phyloP scores from a whole-genome alignment of 73 alveolate genomes.

The Uronychia setigera region DNA sequence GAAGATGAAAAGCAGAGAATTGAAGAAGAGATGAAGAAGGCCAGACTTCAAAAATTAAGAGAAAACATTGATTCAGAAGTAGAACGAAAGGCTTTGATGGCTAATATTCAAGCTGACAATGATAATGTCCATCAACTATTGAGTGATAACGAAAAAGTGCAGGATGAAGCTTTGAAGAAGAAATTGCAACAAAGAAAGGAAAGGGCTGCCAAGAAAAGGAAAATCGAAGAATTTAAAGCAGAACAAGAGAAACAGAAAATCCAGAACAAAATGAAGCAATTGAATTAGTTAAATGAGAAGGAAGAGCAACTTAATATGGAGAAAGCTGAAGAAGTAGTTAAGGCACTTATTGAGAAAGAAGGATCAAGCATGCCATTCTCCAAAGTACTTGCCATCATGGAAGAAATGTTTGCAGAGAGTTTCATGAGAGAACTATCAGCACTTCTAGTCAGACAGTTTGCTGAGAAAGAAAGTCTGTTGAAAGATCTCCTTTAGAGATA shows the following conservation, averaged over 20 bases:
- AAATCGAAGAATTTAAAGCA: slow-evolving; percentile 9
- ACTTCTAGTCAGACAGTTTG: slow-evolving; percentile 47
- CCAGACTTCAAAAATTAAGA: slow-evolving; percentile 24
- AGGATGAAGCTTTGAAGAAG: slow-evolving; percentile 32
- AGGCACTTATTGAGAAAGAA: slow-evolving; percentile 13
- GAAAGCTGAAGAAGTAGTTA: not conserved
- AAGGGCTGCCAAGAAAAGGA: slow-evolving; percentile 19
- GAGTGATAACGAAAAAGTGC: slow-evolving; percentile 7
- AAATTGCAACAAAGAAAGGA: slow-evolving; percentile 37
- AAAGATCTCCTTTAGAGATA: slow-evolving; percentile 37
- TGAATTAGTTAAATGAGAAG: not conserved
- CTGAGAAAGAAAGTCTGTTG: slow-evolving; percentile 48
- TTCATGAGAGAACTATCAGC: slow-evolving; percentile 24
- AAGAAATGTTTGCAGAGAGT: slow-evolving; percentile 22
- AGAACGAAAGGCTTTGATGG: slow-evolving; percentile 17
- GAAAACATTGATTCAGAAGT: slow-evolving; percentile 25
- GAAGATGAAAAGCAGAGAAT: slow-evolving; percentile 6
- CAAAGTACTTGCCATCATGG: slow-evolving; percentile 8
- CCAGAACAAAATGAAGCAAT: not conserved
- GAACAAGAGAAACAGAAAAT: slow-evolving; percentile 23
- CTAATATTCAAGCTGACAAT: slow-evolving; percentile 15
- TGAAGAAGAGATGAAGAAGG: slow-evolving; percentile 6
- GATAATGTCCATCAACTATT: slow-evolving; percentile 10
- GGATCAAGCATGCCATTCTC: slow-evolving; percentile 1
- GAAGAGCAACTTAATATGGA: slow-evolving; percentile 7